phyloP scores from a whole-genome alignment of 306 rosid genomes.

The Parietaria judaica region DNA sequence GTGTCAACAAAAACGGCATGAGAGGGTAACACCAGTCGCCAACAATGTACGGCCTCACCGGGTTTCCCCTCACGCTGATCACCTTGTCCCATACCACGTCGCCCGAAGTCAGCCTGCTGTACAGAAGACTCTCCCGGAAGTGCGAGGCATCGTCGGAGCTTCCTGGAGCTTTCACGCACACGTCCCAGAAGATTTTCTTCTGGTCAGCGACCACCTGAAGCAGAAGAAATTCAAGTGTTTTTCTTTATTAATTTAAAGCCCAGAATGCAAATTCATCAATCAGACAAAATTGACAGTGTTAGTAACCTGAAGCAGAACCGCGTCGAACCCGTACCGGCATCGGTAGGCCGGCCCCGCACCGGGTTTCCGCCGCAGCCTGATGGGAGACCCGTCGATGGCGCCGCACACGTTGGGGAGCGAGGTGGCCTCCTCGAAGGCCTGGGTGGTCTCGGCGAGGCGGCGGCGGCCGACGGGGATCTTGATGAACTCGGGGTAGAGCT shows the following conservation, averaged over 20 bases:
- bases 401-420: conserved; percentile 91
- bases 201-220: conserved; percentile 86
- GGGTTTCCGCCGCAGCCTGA: conserved; percentile 31
- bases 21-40: conserved; percentile 88
- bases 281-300: no score
- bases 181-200: conserved; percentile 89
- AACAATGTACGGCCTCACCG: conserved; percentile 76
- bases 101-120: conserved; percentile 54
- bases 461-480: conserved; percentile 75
- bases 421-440: conserved; percentile 73
- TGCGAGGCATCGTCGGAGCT: conserved; percentile 70
- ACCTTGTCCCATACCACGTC: conserved; percentile 76
- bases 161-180: conserved; percentile 80
- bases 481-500: conserved; percentile 76
- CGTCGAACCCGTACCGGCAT: conserved; percentile 51
- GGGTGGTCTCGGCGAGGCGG: conserved; percentile 62
- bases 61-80: conserved; percentile 48
- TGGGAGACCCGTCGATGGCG: conserved; percentile 67
- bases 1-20: conserved; percentile 61
- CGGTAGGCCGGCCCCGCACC: conserved; percentile 31
- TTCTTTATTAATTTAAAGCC: no score
- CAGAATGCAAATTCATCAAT: no score
- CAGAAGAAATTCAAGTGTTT: conserved; percentile 16
- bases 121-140: conserved; percentile 64
- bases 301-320: conserved; percentile 39